These are phyloP conservation scores for Xylaria sp. DNA, from an alignment of 2,329 filamentous ascomycete genomes.

Conservation along the genomic window DNA sequence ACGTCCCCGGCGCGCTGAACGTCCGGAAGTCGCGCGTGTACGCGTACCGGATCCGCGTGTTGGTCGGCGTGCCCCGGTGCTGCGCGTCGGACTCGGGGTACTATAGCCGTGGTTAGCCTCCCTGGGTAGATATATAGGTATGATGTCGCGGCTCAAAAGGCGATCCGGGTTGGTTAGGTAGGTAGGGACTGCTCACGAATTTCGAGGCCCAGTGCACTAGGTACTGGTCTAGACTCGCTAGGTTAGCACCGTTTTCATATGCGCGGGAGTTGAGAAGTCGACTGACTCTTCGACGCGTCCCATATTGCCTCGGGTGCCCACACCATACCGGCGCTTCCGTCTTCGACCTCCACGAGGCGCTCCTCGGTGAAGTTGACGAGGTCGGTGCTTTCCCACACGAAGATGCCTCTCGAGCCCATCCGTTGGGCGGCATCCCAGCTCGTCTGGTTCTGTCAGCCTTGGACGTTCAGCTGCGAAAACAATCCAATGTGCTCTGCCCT, in stretches of 20 bases:
- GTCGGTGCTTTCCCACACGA: constrained; percentile 58
- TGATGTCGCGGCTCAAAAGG: background rate
- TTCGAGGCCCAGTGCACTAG: constrained; percentile 52
- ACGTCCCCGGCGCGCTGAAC: constrained; percentile 53
- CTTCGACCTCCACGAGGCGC: constrained; percentile 53
- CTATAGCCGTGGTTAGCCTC: constrained; percentile 28
- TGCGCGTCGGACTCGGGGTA: constrained; percentile 50
- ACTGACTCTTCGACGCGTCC: constrained; percentile 46
- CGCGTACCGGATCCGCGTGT: constrained; percentile 54
- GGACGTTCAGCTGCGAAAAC: background rate
- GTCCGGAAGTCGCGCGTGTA: constrained; percentile 58
- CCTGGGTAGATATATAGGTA: background rate
- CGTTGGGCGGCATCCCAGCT: constrained; percentile 56
- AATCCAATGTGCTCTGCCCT: too few relatives aligned
- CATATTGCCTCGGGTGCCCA: constrained; percentile 61
- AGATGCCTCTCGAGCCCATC: constrained; percentile 54
- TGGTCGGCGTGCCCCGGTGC: constrained; percentile 51
- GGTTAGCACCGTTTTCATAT: constrained; percentile 8
- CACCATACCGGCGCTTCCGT: constrained; percentile 58
- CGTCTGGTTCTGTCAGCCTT: constrained; percentile 39
- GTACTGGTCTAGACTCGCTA: constrained; percentile 42
- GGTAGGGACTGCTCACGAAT: constrained; percentile 40
- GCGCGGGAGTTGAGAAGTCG: background rate
- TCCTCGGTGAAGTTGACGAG: constrained; percentile 53
- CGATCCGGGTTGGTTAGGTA: background rate